phyloP scores from a whole-genome alignment of 176 grass and related monocot genomes.

The Musa acuminata region DNA sequence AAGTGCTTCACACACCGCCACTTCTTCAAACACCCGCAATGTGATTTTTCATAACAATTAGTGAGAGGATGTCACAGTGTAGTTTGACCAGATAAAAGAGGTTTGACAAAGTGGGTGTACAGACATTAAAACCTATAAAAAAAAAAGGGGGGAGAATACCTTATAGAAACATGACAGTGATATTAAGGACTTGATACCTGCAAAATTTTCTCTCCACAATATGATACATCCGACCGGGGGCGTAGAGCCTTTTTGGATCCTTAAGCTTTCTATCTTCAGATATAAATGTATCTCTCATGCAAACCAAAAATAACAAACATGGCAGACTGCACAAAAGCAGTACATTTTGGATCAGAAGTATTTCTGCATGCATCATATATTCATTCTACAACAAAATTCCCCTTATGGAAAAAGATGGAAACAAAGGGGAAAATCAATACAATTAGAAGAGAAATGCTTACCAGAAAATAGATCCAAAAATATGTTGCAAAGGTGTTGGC shows the following conservation, averaged over 20 bases:
- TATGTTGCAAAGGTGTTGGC: conserved; percentile 76
- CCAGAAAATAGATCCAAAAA: conserved; percentile 98
- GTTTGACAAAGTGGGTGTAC: too few relatives aligned
- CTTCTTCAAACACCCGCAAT: too few relatives aligned
- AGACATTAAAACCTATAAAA: too few relatives aligned
- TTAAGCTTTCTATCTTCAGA: conserved; percentile 75
- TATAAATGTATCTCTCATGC: conserved; percentile 95
- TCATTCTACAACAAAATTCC: not conserved
- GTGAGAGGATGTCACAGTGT: too few relatives aligned
- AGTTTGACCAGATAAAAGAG: too few relatives aligned
- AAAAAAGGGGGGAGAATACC: too few relatives aligned
- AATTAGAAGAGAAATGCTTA: conserved; percentile 25
- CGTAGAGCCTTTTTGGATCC: conserved; percentile 85
- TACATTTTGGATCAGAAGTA: not conserved
- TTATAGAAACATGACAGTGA: not conserved
- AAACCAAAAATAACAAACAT: conserved; percentile 72
- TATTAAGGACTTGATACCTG: not conserved
- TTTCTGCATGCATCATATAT: not conserved
- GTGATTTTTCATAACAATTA: too few relatives aligned
- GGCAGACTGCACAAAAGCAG: conserved; percentile 54
- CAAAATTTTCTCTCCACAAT: conserved; percentile 73
- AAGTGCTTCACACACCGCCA: too few relatives aligned
- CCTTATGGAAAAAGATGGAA: conserved; percentile 26
- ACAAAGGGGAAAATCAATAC: conserved; percentile 16
- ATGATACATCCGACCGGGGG: conserved; percentile 93